Conservation (phyloP, 805 yeast species). For the Sugiyamaella marilandica region DNA sequence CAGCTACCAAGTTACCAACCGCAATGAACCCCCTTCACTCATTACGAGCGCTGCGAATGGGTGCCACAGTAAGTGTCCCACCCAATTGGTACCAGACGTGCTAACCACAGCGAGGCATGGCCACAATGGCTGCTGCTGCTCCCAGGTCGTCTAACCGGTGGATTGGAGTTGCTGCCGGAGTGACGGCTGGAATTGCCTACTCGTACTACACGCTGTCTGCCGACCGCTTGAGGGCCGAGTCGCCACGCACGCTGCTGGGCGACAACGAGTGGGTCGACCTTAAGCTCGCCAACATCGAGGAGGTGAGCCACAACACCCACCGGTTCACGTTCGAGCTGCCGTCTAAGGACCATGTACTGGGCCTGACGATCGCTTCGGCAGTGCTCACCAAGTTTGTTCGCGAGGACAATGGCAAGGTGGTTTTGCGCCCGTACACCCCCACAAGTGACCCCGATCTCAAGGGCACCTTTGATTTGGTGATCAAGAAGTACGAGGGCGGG, state of each 20-base stretch:
- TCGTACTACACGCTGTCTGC: conserved; percentile 33
- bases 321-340: conserved; percentile 68
- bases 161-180: conserved; percentile 37
- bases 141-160: conserved; percentile 13
- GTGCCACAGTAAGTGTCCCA: not conserved
- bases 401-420: conserved; percentile 78
- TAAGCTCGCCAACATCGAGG: conserved; percentile 22
- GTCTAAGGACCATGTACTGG: conserved; percentile 60
- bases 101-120: conserved; percentile 9
- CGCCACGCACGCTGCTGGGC: conserved; percentile 25
- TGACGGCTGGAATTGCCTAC: conserved; percentile 42
- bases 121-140: conserved; percentile 5
- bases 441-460: conserved; percentile 59
- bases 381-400: conserved; percentile 69
- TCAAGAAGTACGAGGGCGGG: conserved; percentile 83
- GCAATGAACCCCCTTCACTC: not conserved
- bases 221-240: conserved; percentile 22
- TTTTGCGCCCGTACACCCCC: conserved; percentile 83
- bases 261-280: conserved; percentile 29
- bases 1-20: too few relatives aligned
- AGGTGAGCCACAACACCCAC: conserved; percentile 42
- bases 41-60: not conserved
- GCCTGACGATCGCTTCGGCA: conserved; percentile 74
- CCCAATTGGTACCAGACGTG: too few relatives aligned
- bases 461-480: conserved; percentile 74